Base-by-base conservation (phyloP, 345 rosid genomes). In the Melaleuca quinquenervia region DNA sequence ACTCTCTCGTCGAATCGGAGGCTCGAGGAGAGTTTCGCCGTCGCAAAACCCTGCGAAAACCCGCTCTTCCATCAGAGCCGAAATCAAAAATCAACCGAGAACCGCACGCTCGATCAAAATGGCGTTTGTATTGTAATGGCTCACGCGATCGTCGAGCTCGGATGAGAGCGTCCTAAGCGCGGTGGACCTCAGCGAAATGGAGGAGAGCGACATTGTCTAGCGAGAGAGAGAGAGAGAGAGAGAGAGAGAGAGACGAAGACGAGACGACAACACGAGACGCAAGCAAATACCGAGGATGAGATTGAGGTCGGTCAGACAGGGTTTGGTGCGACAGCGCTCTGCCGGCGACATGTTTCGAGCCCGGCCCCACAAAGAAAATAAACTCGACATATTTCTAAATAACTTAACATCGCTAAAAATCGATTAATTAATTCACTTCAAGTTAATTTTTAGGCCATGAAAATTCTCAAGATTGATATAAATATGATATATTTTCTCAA, bases 41-140 rank as follows among this genome's bases (percentile, higher is more conserved):
- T 54, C 60, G 54, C 6, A 21, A 83, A 86, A 84, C 86, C 94
- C 97, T 96, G 82, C 64, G 88, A 7, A 84, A 83, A 29, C 5
- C 58, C 14, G n/a, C 41, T 41, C 48, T 48, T 9, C 80, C 80
- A 18, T 70, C 80, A 36, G 80, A 36, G 48, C 80, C 80, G 80
- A 21, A 20, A 70, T 9, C 1, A 64, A 36, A 58, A 16, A 36
- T 41, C 48, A 18, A 9, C 48, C 11, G 26, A 32, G 24, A 70
- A 70, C 48, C 48, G 13, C 48, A 13, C 48, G 48, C 80, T 70
- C 80, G 26, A 70, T 70, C 48, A 5, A 70, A 41, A 41, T 41
- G 41, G 41, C 41, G 41, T 41, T 41, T 41, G 41, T 2, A 41
- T 41, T 41, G 41, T 41, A 41, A 41, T 41, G 41, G 41, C 41